Percentiles rank a stretch among this genome's conserved stretches.
These are phyloP conservation scores for Pestalotiopsis fici DNA, from an alignment of 2,329 filamentous ascomycete genomes.

Conservation along the genomic window DNA sequence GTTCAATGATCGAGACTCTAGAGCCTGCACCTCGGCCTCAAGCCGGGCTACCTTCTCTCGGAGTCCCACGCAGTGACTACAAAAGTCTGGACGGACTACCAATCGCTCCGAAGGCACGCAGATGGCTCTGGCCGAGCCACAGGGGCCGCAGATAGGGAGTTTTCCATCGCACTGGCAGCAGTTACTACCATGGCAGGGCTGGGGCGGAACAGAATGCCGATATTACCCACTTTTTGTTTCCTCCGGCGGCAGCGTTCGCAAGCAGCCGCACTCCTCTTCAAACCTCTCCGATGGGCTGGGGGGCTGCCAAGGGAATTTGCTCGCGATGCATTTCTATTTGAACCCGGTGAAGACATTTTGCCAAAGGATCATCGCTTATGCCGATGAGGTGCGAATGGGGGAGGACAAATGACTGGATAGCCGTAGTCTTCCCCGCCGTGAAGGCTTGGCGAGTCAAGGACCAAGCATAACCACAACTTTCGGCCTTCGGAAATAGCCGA, in stretches of 20 bases:
- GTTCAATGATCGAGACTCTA: not conserved
- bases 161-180: constrained; percentile 10
- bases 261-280: constrained; percentile 10
- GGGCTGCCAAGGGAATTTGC: not conserved
- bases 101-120: constrained; percentile 12
- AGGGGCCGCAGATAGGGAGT: constrained; percentile 10
- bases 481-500: not conserved
- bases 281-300: constrained; percentile 4
- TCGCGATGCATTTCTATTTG: not conserved
- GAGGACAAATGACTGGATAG: not conserved
- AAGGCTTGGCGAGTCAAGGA: not conserved
- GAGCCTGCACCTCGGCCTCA: not conserved
- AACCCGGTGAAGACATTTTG: not conserved
- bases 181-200: not conserved
- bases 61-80: not conserved
- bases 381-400: not conserved
- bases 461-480: not conserved
- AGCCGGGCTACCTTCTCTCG: not conserved
- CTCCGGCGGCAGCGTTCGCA: constrained; percentile 12
- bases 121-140: not conserved
- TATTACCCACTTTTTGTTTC: constrained; percentile 9
- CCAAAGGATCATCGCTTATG: not conserved
- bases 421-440: not conserved
- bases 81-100: not conserved
- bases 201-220: not conserved